Evolutionary conservation across 495 filamentous ascomycete genomes (phyloP).

Genomic region (Cudoniella acicularis): DNA sequence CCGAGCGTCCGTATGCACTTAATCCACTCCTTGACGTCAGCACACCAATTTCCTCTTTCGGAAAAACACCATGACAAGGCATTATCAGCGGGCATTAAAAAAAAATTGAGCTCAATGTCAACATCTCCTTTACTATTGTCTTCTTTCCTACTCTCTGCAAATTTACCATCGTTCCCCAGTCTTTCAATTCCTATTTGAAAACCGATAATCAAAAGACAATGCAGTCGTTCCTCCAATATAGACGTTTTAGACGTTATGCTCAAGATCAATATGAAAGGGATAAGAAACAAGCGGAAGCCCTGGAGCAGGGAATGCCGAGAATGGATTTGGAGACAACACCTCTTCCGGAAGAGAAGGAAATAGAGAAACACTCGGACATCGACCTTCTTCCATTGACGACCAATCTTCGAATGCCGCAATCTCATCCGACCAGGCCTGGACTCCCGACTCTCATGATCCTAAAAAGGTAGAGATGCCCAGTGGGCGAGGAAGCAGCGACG

Average conservation of each 20-base stretch:
- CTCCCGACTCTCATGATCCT: neutral
- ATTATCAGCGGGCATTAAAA: no score
- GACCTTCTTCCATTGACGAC: conserved; percentile 8
- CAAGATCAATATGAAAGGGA: conserved; percentile 18
- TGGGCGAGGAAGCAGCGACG: neutral
- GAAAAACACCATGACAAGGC: no score
- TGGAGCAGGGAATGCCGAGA: conserved; percentile 10
- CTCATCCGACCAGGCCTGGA: neutral
- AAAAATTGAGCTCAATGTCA: no score
- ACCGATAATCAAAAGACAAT: conserved; percentile 5
- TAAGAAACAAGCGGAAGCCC: conserved; percentile 6
- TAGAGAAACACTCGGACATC: neutral
- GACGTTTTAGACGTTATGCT: conserved; percentile 9
- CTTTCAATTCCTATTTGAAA: neutral
- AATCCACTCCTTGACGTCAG: no score
- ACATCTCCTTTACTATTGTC: no score
- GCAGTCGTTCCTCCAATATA: conserved; percentile 17
- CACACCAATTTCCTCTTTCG: no score
- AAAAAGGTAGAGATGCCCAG: conserved; percentile 9
- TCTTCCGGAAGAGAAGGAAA: neutral
- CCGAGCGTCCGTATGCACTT: no score
- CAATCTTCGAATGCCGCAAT: neutral
- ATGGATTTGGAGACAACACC: neutral
- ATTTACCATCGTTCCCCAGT: no score
- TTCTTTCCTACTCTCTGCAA: no score